Evolutionary conservation across 257 asterid genomes (phyloP).

Genomic region (Nicotiana tomentosiformis): DNA sequence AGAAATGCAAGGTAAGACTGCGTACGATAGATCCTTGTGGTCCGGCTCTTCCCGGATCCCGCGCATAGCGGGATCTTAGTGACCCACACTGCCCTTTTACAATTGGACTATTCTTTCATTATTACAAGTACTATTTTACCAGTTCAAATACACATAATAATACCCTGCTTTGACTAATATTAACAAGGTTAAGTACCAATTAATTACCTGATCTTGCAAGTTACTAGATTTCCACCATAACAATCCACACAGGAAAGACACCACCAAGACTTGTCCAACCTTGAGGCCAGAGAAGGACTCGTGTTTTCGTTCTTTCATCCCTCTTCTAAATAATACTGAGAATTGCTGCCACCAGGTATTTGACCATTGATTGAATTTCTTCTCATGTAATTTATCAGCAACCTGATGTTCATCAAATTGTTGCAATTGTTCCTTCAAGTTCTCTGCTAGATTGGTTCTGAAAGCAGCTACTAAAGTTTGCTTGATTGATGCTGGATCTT

Average conservation of each 20-base stretch:
- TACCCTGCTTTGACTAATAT: not conserved
- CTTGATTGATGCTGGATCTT: constrained; percentile 39
- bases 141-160: not conserved
- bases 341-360: constrained; percentile 76
- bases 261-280: constrained; percentile 45
- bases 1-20: too few relatives aligned
- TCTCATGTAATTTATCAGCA: constrained; percentile 2
- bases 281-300: constrained; percentile 57
- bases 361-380: constrained; percentile 41
- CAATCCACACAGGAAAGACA: constrained; percentile 47
- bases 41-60: too few relatives aligned
- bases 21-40: too few relatives aligned
- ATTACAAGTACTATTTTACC: not conserved
- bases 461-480: constrained; percentile 38
- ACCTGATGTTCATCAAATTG: not conserved
- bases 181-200: not conserved
- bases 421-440: constrained; percentile 30
- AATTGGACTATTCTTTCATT: not conserved
- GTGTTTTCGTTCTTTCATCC: constrained; percentile 67
- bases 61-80: too few relatives aligned
- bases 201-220: constrained; percentile 70
- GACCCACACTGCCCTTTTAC: not conserved
- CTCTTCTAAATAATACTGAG: constrained; percentile 53
- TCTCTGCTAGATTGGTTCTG: constrained; percentile 26
- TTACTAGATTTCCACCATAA: constrained; percentile 74